Evolutionary conservation across 495 filamentous ascomycete species (phyloP), one percentile per base, ranked within the genome.

Genomic region (Aspergillus coremiiformis): DNA sequence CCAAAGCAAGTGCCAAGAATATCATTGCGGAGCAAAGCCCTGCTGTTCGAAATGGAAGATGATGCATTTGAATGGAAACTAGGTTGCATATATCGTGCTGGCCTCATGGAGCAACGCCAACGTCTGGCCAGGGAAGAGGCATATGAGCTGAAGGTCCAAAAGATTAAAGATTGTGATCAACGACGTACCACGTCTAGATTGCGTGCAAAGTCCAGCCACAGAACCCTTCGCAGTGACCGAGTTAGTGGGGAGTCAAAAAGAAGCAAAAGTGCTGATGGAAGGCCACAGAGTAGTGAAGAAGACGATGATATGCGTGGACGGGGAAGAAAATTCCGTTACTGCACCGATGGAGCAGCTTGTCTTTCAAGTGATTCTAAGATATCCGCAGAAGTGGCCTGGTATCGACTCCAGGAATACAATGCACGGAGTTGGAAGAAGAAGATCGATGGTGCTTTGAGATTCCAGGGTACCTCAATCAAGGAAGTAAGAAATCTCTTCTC

Each of bases 51-150:
- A 53, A 72, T 99, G 43, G 93, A 99, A 67, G 93, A 99, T 66
- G 90, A 93, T 46, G 84, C 88, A 1, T 99, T 99, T 61, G 93
- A 99, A 63, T 96, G 91, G 86, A 96, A 96, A 61, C 76, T 99
- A 19, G 87, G 89, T 0, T 79, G 84, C 57, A 99, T 97, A 43
- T 97, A 97, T 59, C 83, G 92, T 5, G 78, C 85, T 19, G 93
- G 94, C 2, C 71, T 95, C 20, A 73, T 89, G 44, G 93, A 99
- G 60, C 89, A 96, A 68, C 80, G 83, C 62, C 92, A 96, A 62
- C 80, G 93, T 12, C 70, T 91, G 52, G 92, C 91, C 11, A 80
- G 93, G 21, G 89, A 95, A 68, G 89, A 95, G 39, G 92, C 93
- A 0, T 97, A 91, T 69, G 68, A 81, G 5, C 70, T 94, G 41